Conservation (phyloP, 768 basidiomycete genomes). For the Suillus variegatus region DNA sequence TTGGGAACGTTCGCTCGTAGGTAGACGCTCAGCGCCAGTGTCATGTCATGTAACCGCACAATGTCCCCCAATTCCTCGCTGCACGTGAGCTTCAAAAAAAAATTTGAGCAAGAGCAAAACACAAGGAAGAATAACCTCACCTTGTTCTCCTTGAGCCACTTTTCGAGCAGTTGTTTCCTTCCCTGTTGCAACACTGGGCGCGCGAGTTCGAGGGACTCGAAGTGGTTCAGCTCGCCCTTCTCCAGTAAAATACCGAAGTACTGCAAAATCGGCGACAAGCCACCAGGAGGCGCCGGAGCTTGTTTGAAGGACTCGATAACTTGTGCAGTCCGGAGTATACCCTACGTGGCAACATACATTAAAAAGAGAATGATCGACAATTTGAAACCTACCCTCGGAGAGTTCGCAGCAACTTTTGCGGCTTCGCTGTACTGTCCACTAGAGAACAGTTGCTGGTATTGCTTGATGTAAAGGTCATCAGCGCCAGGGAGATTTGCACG, state of each 20-base stretch:
- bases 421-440: constrained; percentile 90
- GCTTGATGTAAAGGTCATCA: constrained; percentile 93
- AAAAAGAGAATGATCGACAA: constrained; percentile 1
- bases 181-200: constrained; percentile 95
- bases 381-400: constrained; percentile 67
- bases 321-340: constrained; percentile 90
- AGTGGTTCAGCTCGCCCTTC: constrained; percentile 96
- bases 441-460: constrained; percentile 90
- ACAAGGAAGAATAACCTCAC: constrained; percentile 36
- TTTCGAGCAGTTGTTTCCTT: constrained; percentile 94
- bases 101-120: constrained; percentile 4
- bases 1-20: constrained; percentile 97
- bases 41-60: constrained; percentile 94
- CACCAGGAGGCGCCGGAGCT: constrained; percentile 87
- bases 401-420: constrained; percentile 97
- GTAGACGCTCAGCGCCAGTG: constrained; percentile 95
- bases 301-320: constrained; percentile 98
- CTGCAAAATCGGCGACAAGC: constrained; percentile 92
- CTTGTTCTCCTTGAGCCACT: constrained; percentile 99
- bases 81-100: constrained; percentile 78
- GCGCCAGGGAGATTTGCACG: constrained; percentile 96
- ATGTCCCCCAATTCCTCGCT: constrained; percentile 98
- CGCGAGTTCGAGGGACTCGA: constrained; percentile 93
- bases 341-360: constrained; percentile 43
- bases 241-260: constrained; percentile 99